phyloP scores from a whole-genome alignment of 148 eudicot species.

The Tetragonia tetragonoides region DNA sequence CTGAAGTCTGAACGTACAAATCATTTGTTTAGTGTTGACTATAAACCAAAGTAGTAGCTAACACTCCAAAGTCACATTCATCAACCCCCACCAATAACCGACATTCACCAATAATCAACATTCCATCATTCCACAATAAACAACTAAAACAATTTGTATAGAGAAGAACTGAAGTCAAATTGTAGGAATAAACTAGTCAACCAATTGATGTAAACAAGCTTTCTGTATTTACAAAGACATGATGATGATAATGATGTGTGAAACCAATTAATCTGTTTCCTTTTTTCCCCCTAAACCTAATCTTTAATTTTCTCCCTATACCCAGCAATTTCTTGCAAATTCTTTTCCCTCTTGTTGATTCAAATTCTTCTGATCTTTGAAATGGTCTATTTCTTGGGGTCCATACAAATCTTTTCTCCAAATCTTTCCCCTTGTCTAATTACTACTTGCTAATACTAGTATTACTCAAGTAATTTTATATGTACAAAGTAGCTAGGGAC shows the following conservation, averaged over 20 bases:
- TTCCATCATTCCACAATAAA: background rate
- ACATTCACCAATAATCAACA: conserved; percentile 4
- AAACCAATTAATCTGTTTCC: conserved; percentile 9
- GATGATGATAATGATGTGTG: conserved; percentile 10
- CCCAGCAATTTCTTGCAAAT: conserved; percentile 18
- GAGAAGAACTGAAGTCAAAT: conserved; percentile 25
- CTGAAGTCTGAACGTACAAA: background rate
- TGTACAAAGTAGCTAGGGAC: conserved; percentile 37
- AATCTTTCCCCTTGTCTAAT: conserved; percentile 8
- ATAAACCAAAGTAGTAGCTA: background rate
- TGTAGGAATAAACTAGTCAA: conserved; percentile 28
- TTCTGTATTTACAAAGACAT: conserved; percentile 12
- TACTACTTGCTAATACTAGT: conserved; percentile 13
- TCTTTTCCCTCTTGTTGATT: background rate
- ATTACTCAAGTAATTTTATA: conserved; percentile 7
- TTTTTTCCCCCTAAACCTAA: conserved; percentile 24
- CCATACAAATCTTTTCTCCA: conserved; percentile 13
- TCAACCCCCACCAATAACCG: conserved; percentile 14
- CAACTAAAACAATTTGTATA: background rate
- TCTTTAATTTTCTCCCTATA: background rate
- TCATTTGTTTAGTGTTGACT: conserved; percentile 9
- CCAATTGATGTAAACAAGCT: conserved; percentile 15
- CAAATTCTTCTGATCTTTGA: background rate
- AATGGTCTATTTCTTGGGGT: conserved; percentile 18
- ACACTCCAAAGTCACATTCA: conserved; percentile 5